Evolutionary conservation across 176 grass and related monocot genomes (phyloP).

Genomic region (Musa acuminata): DNA sequence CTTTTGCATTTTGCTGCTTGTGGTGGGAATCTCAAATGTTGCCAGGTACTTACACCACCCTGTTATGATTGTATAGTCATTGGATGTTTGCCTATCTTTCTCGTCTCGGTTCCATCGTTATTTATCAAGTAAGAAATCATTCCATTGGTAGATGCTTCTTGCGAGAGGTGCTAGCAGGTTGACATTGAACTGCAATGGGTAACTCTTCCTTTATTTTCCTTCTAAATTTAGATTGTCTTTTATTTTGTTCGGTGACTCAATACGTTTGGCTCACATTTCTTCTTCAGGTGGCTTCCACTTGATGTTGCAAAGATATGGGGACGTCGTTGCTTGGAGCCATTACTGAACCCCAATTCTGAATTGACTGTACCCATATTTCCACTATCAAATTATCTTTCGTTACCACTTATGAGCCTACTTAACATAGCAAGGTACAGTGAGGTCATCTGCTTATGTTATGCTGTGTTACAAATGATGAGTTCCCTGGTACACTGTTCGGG

Average conservation of each 20-base stretch:
- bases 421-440: conserved; percentile 73
- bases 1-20: conserved; percentile 89
- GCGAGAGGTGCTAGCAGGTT: conserved; percentile 79
- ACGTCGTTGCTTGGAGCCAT: conserved; percentile 45
- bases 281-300: conserved; percentile 74
- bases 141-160: conserved; percentile 62
- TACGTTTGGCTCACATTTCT: neutral
- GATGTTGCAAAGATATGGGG: conserved; percentile 89
- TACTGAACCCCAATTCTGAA: conserved; percentile 78
- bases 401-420: conserved; percentile 95
- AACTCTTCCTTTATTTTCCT: conserved; percentile 21
- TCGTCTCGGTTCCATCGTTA: conserved; percentile 2
- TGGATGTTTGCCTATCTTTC: conserved; percentile 22
- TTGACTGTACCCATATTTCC: conserved; percentile 51
- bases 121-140: conserved; percentile 16
- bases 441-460: neutral
- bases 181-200: conserved; percentile 95
- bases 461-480: neutral
- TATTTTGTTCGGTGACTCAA: neutral
- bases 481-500: neutral
- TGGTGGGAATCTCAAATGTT: conserved; percentile 77
- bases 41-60: conserved; percentile 38
- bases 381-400: conserved; percentile 72
- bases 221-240: conserved; percentile 3
- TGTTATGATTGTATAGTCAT: conserved; percentile 9